Evolutionary conservation across 257 asterid genomes (phyloP), one percentile per base, ranked within the genome.

Genomic region (Henckelia pumila): DNA sequence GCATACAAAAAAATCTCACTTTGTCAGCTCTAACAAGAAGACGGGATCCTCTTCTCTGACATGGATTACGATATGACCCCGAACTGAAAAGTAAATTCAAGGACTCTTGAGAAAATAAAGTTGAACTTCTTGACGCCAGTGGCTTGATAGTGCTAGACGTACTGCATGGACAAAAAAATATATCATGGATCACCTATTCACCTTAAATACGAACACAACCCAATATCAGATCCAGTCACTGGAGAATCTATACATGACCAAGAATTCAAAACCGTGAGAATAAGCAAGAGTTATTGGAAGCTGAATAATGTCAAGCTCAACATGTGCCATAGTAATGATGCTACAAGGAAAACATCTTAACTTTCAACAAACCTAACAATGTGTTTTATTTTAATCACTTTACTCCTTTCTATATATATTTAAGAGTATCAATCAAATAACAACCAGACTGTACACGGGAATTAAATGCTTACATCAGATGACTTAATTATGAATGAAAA

Each of bases 21-120:
- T 75, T 79, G 20, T 81, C 91, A 71, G 99, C 97, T 83, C 99
- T 88, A 82, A 88, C 95, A 61, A 86, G 71, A 61, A 94, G 77
- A 17, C 83, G 79, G 64, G 83, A 59, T 60, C 91, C 89, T 75
- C 95, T 89, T 47, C 79, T 79, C 69, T 62, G 89, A 60, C 78
- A 71, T 52, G 79, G 64, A 72, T 33, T 79, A 35, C 56, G 79
- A 81, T 21, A 66, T 53, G 84, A 67, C 52, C 75, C 77, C 23
- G 89, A 81, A 71, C 74, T 76, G 77, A 80, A 84, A 72, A 91
- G 81, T n/a, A 76, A 77, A 75, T 75, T 78, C 61, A 78, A 62
- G 29, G 95, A 83, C 67, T 85, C 88, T 82, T 73, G 89, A 75
- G 84, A 73, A 70, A 80, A 76, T 61, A 94, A 60, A 66, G 78